phyloP scores from a whole-genome alignment of 2,329 filamentous ascomycete genomes.

The Pseudogymnoascus sp. region DNA sequence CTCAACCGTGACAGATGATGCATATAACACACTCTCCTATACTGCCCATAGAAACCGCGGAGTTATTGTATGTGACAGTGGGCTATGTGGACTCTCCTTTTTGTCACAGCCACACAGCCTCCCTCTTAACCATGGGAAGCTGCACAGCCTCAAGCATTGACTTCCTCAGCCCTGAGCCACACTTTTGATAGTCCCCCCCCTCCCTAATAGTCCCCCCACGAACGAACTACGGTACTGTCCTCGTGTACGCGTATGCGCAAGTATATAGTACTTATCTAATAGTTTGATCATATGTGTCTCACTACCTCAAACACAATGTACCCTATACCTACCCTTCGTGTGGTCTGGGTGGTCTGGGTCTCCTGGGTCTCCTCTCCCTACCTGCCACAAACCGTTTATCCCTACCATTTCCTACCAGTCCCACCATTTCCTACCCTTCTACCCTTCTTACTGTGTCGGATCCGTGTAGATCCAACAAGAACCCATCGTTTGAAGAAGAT shows the following conservation, averaged over 20 bases:
- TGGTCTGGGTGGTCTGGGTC: not conserved
- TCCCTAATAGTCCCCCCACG: not conserved
- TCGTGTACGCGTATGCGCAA: not conserved
- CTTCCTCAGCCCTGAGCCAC: not conserved
- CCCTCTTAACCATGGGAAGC: not conserved
- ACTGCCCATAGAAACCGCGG: not conserved
- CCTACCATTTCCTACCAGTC: slow-evolving; percentile 13
- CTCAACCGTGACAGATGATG: too few species aligned
- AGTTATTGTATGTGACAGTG: not conserved
- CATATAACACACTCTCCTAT: too few species aligned
- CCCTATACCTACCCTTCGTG: not conserved
- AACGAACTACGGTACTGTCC: not conserved
- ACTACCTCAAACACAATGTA: not conserved
- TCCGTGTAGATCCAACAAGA: slow-evolving; percentile 15
- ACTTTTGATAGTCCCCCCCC: not conserved
- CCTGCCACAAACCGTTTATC: slow-evolving; percentile 13
- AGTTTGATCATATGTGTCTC: not conserved
- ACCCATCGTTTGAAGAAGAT: slow-evolving; percentile 8
- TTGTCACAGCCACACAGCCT: not conserved
- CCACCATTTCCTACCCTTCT: slow-evolving; percentile 5
- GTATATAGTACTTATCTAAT: not conserved
- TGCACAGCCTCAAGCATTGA: not conserved
- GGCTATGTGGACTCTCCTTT: not conserved
- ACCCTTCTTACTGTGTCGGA: slow-evolving; percentile 9
- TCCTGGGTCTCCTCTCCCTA: slow-evolving; percentile 12